These are phyloP conservation scores for baker's yeast (Saccharomyces cerevisiae) DNA, from an alignment of 805 yeast genomes.

Conservation along the genomic window DNA sequence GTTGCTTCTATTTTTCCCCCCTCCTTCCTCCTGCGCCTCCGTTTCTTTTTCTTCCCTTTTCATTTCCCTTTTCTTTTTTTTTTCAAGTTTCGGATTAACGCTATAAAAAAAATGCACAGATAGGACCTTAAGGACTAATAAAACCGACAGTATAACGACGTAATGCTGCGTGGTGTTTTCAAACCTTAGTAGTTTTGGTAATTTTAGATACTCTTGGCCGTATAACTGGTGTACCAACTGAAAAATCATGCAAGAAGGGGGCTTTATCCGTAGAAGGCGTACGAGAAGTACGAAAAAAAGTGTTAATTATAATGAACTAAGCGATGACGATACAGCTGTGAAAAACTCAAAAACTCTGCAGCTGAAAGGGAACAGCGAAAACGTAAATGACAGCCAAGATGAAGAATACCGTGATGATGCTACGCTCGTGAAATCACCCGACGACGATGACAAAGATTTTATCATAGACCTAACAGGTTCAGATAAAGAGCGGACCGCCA, in stretches of 20 bases:
- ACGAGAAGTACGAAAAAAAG: conserved; percentile 25
- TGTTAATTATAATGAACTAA: conserved; percentile 32
- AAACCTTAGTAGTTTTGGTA: neutral
- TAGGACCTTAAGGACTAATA: neutral
- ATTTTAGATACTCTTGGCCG: neutral
- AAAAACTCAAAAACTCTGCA: neutral
- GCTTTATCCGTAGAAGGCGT: conserved; percentile 26
- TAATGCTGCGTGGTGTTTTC: neutral
- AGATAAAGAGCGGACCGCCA: neutral
- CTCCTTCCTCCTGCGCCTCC: neutral
- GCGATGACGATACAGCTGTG: conserved; percentile 11
- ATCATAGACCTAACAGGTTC: neutral
- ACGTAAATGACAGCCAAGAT: neutral
- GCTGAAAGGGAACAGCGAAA: neutral
- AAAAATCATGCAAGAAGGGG: conserved; percentile 23
- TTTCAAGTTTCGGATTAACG: neutral
- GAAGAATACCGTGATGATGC: conserved; percentile 3
- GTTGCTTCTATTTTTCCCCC: neutral
- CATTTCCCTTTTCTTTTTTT: neutral
- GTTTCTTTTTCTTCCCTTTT: neutral
- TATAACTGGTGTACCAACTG: neutral
- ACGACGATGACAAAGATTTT: neutral
- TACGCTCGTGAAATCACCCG: neutral
- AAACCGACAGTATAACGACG: neutral
- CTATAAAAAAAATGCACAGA: neutral